Base-by-base conservation (phyloP, 257 asterid genomes). In the Cruciata laevipes region DNA sequence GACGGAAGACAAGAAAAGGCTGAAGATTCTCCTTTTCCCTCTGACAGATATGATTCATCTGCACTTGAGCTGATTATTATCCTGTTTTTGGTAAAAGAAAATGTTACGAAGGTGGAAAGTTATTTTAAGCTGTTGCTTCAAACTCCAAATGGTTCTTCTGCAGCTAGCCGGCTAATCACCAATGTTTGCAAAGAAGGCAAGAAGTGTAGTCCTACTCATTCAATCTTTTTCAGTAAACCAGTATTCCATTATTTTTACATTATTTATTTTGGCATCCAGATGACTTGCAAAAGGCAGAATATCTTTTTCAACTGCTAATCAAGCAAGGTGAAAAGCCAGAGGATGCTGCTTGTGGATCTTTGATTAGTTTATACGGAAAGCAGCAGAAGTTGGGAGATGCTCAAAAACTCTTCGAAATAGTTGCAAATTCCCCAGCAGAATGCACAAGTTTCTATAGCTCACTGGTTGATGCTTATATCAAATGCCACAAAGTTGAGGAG, bases 161-260 rank as follows among this genome's bases (percentile, higher is more conserved):
- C 78, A 30, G 94, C 89, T 71, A 86, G 85, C 79, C 86, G 75
- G 70, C 75, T 93, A 72, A 72, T 90, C 68, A 71, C 75, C 80
- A 87, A 86, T 81, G 76, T 85, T 56, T 71, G 83, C 70, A 84
- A 64, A 78, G 89, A 88, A 72, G 96, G 97, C 84, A 75, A 78
- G 83, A 31, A 71, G 72, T 23, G 18, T 27, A 7, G 65, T 20
- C n/a, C 51, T 42, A 2, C 51, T 42, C 0, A 42, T 42, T 42
- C 51, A 42, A 42, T 42, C 51, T 13, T 42, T 42, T 5, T 63
- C 24, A 57, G 12, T 5, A 8, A 20, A 2, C 53, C 44, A 7
- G 18, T 4, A 12, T 42, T 64, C 0, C 25, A 17, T 8, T 7
- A 1, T 17, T 60, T 60, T 60, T 60, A 58, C 16, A 21, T 24